phyloP scores from a whole-genome alignment of 306 rosid genomes.

The Begonia fuchsioides region DNA sequence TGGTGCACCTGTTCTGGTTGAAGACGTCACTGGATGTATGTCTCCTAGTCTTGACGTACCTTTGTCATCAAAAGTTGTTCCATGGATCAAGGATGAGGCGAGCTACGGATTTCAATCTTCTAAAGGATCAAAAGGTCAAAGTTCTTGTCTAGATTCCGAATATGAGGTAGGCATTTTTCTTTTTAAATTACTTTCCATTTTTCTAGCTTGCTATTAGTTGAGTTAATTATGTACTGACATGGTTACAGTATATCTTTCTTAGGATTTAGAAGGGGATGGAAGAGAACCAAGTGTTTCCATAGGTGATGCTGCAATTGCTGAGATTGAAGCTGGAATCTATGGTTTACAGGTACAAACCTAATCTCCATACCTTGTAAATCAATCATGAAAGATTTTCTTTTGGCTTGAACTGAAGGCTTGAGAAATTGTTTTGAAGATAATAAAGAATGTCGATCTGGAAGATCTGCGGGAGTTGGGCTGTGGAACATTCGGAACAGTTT shows the following conservation, averaged over 20 bases:
- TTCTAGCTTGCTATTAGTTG: slow-evolving; percentile 7
- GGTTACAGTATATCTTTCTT: slow-evolving; percentile 12
- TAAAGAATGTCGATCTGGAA: slow-evolving; percentile 68
- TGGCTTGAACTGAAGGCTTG: slow-evolving; percentile 10
- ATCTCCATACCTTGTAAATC: slow-evolving; percentile 4
- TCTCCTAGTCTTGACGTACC: slow-evolving; percentile 18
- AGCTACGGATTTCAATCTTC: slow-evolving; percentile 24
- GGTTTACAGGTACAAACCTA: slow-evolving; percentile 68
- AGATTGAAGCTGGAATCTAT: slow-evolving; percentile 53
- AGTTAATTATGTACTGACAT: slow-evolving; percentile 6
- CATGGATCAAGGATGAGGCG: slow-evolving; percentile 27
- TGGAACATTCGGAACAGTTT: slow-evolving; percentile 95
- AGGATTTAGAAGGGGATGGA: slow-evolving; percentile 30
- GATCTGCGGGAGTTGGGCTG: slow-evolving; percentile 81
- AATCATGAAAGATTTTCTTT: background rate
- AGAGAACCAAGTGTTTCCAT: slow-evolving; percentile 20
- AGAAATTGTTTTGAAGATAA: slow-evolving; percentile 42
- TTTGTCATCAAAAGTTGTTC: slow-evolving; percentile 23
- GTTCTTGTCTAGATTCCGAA: slow-evolving; percentile 25
- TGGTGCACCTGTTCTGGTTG: slow-evolving; percentile 17
- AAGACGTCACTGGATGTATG: slow-evolving; percentile 21
- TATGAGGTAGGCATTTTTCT: slow-evolving; percentile 34
- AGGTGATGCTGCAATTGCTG: slow-evolving; percentile 36
- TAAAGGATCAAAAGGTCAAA: slow-evolving; percentile 13
- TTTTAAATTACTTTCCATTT: slow-evolving; percentile 7